A percentile compares a stretch with the other conserved stretches of the same genome.
phyloP scores from a whole-genome alignment of 106 monocot genomes.

The Phalaenopsis aphrodite region DNA sequence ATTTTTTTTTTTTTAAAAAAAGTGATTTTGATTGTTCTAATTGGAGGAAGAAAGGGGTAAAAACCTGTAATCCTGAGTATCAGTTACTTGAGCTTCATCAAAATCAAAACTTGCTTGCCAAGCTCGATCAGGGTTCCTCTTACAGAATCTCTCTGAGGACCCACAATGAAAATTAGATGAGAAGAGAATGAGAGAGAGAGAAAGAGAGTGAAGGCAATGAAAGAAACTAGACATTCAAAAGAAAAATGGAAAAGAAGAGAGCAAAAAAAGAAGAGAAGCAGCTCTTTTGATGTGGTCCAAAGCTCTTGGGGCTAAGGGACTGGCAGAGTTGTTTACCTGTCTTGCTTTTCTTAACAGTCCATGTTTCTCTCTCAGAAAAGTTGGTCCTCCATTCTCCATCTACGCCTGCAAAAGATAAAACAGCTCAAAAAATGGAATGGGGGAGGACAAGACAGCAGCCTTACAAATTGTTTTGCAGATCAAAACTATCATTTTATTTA shows the following conservation, averaged over 20 bases:
- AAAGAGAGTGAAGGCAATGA: neutral
- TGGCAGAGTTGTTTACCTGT: constrained; percentile 37
- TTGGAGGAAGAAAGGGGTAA: neutral
- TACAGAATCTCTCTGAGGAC: constrained; percentile 43
- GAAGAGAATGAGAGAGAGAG: constrained; percentile 3
- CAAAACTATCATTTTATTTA: neutral
- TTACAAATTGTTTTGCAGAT: constrained; percentile 2
- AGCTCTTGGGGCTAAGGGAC: constrained; percentile 2
- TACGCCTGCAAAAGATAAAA: constrained; percentile 29
- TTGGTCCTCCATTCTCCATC: constrained; percentile 53
- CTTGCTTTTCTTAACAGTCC: constrained; percentile 77
- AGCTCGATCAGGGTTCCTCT: constrained; percentile 27
- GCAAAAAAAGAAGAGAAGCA: constrained; percentile 25
- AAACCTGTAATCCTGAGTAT: constrained; percentile 70
- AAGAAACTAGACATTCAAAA: neutral
- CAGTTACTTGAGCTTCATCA: constrained; percentile 54
- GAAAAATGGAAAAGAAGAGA: constrained; percentile 11
- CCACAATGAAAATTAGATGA: neutral
- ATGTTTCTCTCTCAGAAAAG: constrained; percentile 64
- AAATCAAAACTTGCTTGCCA: constrained; percentile 38
- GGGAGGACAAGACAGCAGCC: neutral
- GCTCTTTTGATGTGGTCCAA: constrained; percentile 21
- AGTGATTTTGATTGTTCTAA: neutral
- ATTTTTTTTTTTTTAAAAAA: neutral
- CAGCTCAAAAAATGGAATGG: constrained; percentile 1